Conservation (phyloP, 805 yeast species). For the Yueomyces sp. region DNA sequence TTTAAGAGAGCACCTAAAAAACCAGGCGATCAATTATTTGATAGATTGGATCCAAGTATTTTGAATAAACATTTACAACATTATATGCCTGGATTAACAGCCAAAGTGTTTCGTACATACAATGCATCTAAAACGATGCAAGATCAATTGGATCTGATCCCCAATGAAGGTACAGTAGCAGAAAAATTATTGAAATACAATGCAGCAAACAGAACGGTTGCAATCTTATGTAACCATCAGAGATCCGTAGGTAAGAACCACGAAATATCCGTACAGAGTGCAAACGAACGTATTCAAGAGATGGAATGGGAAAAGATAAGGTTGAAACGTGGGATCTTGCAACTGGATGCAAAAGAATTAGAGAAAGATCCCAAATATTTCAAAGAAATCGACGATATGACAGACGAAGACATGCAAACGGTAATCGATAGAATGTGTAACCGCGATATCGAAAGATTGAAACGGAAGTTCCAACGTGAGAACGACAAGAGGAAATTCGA, state of each 20-base stretch:
- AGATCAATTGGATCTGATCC: constrained; percentile 74
- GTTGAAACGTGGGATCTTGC: constrained; percentile 54
- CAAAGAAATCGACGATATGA: constrained; percentile 51
- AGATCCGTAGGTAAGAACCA: constrained; percentile 81
- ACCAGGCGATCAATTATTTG: constrained; percentile 88
- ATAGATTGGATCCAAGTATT: constrained; percentile 70
- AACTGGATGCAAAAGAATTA: constrained; percentile 40
- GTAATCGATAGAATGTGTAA: constrained; percentile 49
- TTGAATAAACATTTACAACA: constrained; percentile 78
- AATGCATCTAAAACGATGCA: constrained; percentile 97
- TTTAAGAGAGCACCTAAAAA: constrained; percentile 82
- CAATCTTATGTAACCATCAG: constrained; percentile 94
- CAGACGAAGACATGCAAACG: constrained; percentile 46
- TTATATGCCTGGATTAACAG: constrained; percentile 87
- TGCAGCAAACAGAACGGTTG: constrained; percentile 93
- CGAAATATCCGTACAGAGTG: constrained; percentile 67
- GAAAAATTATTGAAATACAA: constrained; percentile 81
- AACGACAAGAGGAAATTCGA: constrained; percentile 59
- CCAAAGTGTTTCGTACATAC: constrained; percentile 94
- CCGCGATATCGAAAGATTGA: constrained; percentile 50
- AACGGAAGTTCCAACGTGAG: constrained; percentile 59
- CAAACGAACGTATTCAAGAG: constrained; percentile 64
- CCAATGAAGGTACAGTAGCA: constrained; percentile 75
- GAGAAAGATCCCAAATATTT: constrained; percentile 46
- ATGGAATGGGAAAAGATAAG: constrained; percentile 75